Evolutionary conservation across 495 filamentous ascomycete species (phyloP), one percentile per base, ranked within the genome.

Genomic region (Penicillium robsamsonii): DNA sequence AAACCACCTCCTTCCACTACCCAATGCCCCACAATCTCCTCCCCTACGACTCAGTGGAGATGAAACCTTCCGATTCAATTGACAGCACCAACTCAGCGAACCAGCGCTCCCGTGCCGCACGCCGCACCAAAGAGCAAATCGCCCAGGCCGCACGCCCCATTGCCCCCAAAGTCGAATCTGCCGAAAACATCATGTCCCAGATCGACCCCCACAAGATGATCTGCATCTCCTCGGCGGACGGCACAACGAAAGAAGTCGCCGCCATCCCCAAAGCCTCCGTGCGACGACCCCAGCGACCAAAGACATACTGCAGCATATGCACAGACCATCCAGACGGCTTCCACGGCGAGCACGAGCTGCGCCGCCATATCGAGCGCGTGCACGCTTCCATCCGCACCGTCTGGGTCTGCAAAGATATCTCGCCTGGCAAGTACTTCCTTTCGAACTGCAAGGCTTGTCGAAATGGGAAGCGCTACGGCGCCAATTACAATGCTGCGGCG

Each of bases 401-500:
- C 53, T 98, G 83, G 83, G 79, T 96, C 7, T 92, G 89, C 66
- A 74, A 85, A n/a, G 84, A 89, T 41, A 81, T 86, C 46, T 84
- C 82, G 4, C 64, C 76, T 0, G 78, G 79, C 48, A 75, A 81
- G 62, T 79, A 70, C 5, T 87, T 90, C 58, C 80, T 97, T 6
- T 75, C 80, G n/a, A 89, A 87, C 57, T 98, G 94, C 81, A 96
- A 96, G 69, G 84, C 88, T 38, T 98, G 94, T 58, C 80, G 80
- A 10, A 81, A 81, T 30, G 73, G 79, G 46, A 97, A 96, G 75
- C 79, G 77, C 53, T 98, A 98, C 63, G 88, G 87, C 4, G 90
- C 88, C 22, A 96, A 98, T 70, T 97, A 98, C 67, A 98, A 98
- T 61, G 93, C 93, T 1, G 91, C 92, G 2, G 93, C 92, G 0